Conservation (phyloP, 495 filamentous ascomycete genomes). For the Aspergillus steynii region DNA sequence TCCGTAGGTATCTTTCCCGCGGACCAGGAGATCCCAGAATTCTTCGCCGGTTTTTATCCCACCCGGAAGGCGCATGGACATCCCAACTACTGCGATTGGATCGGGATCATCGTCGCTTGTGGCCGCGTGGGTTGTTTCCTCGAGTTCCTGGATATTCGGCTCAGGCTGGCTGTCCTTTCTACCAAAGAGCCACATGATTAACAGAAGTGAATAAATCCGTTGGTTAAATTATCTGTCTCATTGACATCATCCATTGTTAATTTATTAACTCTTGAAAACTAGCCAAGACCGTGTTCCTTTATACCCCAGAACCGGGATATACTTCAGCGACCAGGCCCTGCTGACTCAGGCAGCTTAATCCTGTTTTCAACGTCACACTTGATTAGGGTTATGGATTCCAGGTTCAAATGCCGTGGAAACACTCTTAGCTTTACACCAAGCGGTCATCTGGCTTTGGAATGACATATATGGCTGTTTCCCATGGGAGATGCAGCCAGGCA, state of each 20-base stretch:
- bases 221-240: too few species aligned
- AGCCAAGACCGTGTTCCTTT: too few species aligned
- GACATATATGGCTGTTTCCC: neutral
- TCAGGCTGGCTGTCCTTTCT: too few species aligned
- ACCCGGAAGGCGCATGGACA: conserved; percentile 46
- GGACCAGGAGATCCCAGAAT: conserved; percentile 39
- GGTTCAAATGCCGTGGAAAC: neutral
- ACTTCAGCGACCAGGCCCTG: neutral
- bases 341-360: neutral
- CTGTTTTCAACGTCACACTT: neutral
- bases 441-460: neutral
- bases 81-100: conserved; percentile 46
- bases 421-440: neutral
- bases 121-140: too few species aligned
- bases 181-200: too few species aligned
- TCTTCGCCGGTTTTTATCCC: conserved; percentile 25
- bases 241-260: too few species aligned
- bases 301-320: too few species aligned
- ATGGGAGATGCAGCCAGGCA: too few species aligned
- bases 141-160: too few species aligned
- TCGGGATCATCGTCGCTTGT: neutral
- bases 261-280: too few species aligned
- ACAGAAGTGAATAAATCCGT: too few species aligned
- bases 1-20: conserved; percentile 29
- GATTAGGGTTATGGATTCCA: neutral